Conservation (phyloP, 305 asterid species). For the Salvia sclarea region DNA sequence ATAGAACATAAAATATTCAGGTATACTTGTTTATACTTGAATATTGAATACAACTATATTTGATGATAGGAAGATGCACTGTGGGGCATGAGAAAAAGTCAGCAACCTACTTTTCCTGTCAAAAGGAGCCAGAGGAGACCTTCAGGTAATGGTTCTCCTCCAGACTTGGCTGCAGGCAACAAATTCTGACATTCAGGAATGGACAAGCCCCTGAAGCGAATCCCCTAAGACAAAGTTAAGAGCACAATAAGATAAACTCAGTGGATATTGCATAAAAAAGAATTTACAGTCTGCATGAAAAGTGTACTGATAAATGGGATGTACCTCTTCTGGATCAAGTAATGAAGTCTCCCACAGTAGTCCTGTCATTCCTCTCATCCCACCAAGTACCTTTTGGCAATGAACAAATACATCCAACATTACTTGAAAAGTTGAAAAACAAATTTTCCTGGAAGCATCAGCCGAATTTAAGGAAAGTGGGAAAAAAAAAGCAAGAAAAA, state of each 20-base stretch:
- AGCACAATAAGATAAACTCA: slow-evolving; percentile 18
- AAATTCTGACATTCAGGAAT: slow-evolving; percentile 95
- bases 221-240: slow-evolving; percentile 58
- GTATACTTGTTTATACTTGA: slow-evolving; percentile 6
- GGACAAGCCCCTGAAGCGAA: slow-evolving; percentile 92
- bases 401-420: slow-evolving; percentile 24
- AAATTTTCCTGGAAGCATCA: slow-evolving; percentile 14
- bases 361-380: slow-evolving; percentile 98
- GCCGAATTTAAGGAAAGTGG: not conserved
- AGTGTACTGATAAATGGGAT: not conserved
- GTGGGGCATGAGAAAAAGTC: not conserved
- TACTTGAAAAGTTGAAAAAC: slow-evolving; percentile 11
- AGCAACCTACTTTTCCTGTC: slow-evolving; percentile 72
- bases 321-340: slow-evolving; percentile 92
- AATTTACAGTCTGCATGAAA: not conserved
- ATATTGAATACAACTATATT: slow-evolving; percentile 5
- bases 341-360: slow-evolving; percentile 92
- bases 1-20: not conserved
- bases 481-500: slow-evolving; percentile 16
- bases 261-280: not conserved
- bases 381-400: slow-evolving; percentile 74
- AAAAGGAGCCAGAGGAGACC: slow-evolving; percentile 99
- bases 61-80: slow-evolving; percentile 11
- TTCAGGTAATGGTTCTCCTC: slow-evolving; percentile 98
- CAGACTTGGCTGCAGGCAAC: slow-evolving; percentile 85